These are phyloP conservation scores for Evernia prunastri DNA, from an alignment of 495 filamentous ascomycete species.

Conservation along the genomic window DNA sequence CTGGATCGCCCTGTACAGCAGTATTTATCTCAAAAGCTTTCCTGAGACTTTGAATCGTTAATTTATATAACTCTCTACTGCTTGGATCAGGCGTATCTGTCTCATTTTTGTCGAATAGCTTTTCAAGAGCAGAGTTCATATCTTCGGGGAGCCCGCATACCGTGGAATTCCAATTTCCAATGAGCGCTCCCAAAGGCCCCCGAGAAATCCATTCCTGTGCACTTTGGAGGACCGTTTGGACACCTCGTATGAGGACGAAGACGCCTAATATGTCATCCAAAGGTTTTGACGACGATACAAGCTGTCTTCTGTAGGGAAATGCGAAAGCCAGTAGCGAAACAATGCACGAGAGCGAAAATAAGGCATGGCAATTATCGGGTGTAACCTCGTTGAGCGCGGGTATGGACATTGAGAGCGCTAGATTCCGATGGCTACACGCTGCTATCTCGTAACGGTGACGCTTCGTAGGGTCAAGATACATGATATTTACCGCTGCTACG, in stretches of 20 bases:
- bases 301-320: background rate
- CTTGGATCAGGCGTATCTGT: background rate
- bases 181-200: background rate
- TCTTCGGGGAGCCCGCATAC: background rate
- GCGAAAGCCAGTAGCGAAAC: conserved; percentile 7
- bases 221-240: conserved; percentile 10
- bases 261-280: conserved; percentile 6
- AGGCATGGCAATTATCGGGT: conserved; percentile 6
- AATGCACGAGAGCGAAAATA: conserved; percentile 14
- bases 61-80: background rate
- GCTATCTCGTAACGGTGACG: conserved; percentile 6
- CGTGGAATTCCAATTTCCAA: background rate
- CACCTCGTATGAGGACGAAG: conserved; percentile 13
- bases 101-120: background rate
- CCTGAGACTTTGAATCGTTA: conserved; percentile 9
- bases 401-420: conserved; percentile 5
- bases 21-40: conserved; percentile 4
- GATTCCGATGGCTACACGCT: background rate
- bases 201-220: conserved; percentile 1
- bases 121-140: background rate
- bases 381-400: conserved; percentile 6
- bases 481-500: background rate
- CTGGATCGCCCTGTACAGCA: conserved; percentile 1
- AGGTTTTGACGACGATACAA: background rate
- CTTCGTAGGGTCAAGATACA: background rate